Base-by-base conservation (phyloP, 1,284 basidiomycete genomes). In the Ganoderma boninense region DNA sequence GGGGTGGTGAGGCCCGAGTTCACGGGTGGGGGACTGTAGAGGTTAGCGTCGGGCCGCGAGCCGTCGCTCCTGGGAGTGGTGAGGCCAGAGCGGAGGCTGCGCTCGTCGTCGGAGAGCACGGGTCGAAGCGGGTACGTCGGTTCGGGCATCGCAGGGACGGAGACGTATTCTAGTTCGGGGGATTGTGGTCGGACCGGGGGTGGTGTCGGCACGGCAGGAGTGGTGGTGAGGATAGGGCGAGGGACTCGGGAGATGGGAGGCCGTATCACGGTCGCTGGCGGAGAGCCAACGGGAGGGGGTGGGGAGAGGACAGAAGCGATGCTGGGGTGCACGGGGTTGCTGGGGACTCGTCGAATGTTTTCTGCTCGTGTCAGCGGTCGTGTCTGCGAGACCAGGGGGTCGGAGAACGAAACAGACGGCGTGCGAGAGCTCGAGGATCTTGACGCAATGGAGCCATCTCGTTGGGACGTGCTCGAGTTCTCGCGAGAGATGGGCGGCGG, bases 1-100 rank as follows among this genome's bases (percentile, higher is more conserved):
- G 79, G 79, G 0, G 79, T 79, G 2, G 79, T 80, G 18, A 79
- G 66, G 23, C 77, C 77, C 14, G 78, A 79, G 52, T 77, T 75
- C 60, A 76, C 65, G 20, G 62, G 72, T 13, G 76, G 74, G 1
- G 73, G 74, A 42, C 77, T 76, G 64, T 74, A 74, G 35, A 75
- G 71, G 56, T 70, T 60, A 54, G 73, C 64, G 23, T 61, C 64
- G 8, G 78, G 78, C 11, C 49, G 49, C 49, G 49, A 4, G 77
- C 78, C n/a, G 78, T 79, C 44, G 79, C 67, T 2, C 76, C 78
- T 1, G 72, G 64, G 60, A 69, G 62, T 63, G 63, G 68, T 57
- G 14, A 74, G 54, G 49, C 65, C 62, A 0, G 69, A 69, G 35
- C 69, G 59, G 3, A 72, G 44, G 61, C 73, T 74, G 60, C 67